These are phyloP conservation scores for Cryphonectria japonica DNA, from an alignment of 2,329 filamentous ascomycete species.

Conservation along the genomic window DNA sequence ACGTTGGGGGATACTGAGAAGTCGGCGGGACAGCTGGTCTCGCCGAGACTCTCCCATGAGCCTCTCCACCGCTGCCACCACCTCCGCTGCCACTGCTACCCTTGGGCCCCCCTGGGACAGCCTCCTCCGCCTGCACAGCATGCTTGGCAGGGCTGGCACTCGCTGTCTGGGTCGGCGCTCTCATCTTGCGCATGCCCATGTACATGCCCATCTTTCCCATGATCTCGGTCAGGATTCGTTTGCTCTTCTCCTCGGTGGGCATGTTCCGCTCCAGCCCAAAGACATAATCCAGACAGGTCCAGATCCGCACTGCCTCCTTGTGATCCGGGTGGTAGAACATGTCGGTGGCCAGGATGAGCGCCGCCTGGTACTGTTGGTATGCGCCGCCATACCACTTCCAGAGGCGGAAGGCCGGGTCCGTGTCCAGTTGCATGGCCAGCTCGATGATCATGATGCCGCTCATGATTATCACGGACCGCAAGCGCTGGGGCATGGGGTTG, in stretches of 20 bases:
- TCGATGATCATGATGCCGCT: conserved; percentile 58
- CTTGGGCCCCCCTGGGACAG: neutral
- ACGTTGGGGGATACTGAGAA: conserved; percentile 13
- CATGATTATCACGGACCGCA: conserved; percentile 67
- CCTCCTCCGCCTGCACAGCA: conserved; percentile 38
- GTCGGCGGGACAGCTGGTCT: neutral
- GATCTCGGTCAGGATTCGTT: conserved; percentile 65
- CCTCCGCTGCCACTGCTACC: too few species aligned
- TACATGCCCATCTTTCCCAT: conserved; percentile 64
- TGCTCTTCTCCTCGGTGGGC: conserved; percentile 59
- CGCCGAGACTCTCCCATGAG: neutral
- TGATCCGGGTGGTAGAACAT: conserved; percentile 62
- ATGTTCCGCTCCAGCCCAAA: conserved; percentile 63
- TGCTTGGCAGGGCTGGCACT: conserved; percentile 43
- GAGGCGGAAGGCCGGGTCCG: conserved; percentile 48
- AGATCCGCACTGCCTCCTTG: conserved; percentile 67
- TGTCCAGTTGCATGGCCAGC: conserved; percentile 52
- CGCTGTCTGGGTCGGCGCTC: conserved; percentile 52
- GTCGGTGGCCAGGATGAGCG: conserved; percentile 70
- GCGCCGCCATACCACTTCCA: conserved; percentile 76
- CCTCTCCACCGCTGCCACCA: neutral
- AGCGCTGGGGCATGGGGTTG: conserved; percentile 60
- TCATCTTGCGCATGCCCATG: conserved; percentile 60
- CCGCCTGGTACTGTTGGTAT: conserved; percentile 73
- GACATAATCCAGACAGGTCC: conserved; percentile 72